Percentiles rank a stretch among this genome's conserved stretches.
Evolutionary conservation across 1,139 yeast genomes (phyloP).

Genomic region (Nakaseomyces glabratus): DNA sequence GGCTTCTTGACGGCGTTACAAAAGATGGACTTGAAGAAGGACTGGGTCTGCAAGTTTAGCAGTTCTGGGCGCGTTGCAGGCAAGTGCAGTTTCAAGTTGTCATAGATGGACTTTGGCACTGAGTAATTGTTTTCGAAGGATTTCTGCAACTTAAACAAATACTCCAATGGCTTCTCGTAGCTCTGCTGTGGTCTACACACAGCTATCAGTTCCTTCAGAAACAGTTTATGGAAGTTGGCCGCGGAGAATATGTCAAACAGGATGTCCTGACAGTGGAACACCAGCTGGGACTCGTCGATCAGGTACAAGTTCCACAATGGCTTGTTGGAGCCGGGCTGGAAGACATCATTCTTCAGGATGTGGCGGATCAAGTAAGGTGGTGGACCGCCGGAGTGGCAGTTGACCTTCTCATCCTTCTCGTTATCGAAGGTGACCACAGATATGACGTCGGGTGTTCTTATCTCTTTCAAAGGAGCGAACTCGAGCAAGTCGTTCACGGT

Average conservation of each 20-base stretch:
- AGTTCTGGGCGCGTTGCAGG: slow-evolving; percentile 23
- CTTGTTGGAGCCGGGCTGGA: slow-evolving; percentile 17
- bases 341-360: slow-evolving; percentile 21
- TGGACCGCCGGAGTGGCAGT: slow-evolving; percentile 26
- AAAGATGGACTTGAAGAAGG: slow-evolving; percentile 23
- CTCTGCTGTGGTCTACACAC: background rate
- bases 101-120: slow-evolving; percentile 19
- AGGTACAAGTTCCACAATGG: slow-evolving; percentile 26
- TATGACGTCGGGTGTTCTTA: slow-evolving; percentile 21
- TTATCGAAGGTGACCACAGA: slow-evolving; percentile 20
- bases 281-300: slow-evolving; percentile 21
- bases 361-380: slow-evolving; percentile 23
- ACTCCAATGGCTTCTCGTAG: slow-evolving; percentile 6
- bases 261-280: slow-evolving; percentile 28
- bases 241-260: slow-evolving; percentile 28
- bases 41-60: slow-evolving; percentile 23
- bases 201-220: slow-evolving; percentile 8
- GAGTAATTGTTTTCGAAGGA: background rate
- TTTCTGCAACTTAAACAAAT: background rate
- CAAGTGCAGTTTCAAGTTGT: slow-evolving; percentile 17
- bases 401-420: slow-evolving; percentile 22
- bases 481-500: slow-evolving; percentile 21
- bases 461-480: slow-evolving; percentile 17
- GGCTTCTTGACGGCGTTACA: slow-evolving; percentile 23
- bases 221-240: slow-evolving; percentile 24